phyloP scores from a whole-genome alignment of 208 protist species.

The Leishmania mexicana region DNA sequence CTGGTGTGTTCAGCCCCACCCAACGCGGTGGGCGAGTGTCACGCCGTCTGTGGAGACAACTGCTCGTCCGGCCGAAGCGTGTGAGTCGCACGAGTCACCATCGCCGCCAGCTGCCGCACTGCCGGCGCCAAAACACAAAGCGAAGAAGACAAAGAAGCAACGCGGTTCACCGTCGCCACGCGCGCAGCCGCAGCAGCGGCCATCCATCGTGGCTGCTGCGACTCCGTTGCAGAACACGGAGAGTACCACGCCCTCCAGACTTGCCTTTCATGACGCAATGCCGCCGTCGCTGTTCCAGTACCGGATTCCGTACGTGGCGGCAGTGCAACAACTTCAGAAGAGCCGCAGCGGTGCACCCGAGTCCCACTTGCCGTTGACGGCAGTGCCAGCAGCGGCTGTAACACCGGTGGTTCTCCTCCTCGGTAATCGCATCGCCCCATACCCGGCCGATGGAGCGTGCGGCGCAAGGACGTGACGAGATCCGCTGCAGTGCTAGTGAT shows the following conservation, averaged over 20 bases:
- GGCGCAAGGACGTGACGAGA: background rate
- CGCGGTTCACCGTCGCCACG: background rate
- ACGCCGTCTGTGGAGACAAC: background rate
- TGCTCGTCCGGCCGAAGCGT: background rate
- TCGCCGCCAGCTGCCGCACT: background rate
- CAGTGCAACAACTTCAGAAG: background rate
- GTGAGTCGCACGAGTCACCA: background rate
- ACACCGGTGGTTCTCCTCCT: slow-evolving; percentile 11
- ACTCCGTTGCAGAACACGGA: background rate
- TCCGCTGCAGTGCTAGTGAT: too few species aligned
- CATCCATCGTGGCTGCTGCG: background rate
- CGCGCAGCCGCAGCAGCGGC: background rate
- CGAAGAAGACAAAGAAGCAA: background rate
- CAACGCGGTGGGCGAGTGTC: slow-evolving; percentile 5
- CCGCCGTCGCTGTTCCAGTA: background rate
- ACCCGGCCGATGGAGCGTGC: slow-evolving; percentile 10
- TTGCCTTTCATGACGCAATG: background rate
- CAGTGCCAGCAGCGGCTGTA: background rate
- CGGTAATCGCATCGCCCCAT: slow-evolving; percentile 18
- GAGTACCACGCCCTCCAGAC: background rate
- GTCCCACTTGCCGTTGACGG: background rate
- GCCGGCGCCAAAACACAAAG: background rate
- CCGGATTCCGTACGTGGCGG: slow-evolving; percentile 25
- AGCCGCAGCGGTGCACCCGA: background rate
- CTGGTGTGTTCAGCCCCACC: slow-evolving; percentile 7